phyloP scores from a whole-genome alignment of 139 green algal species.

The Chlamydomonas incerta region DNA sequence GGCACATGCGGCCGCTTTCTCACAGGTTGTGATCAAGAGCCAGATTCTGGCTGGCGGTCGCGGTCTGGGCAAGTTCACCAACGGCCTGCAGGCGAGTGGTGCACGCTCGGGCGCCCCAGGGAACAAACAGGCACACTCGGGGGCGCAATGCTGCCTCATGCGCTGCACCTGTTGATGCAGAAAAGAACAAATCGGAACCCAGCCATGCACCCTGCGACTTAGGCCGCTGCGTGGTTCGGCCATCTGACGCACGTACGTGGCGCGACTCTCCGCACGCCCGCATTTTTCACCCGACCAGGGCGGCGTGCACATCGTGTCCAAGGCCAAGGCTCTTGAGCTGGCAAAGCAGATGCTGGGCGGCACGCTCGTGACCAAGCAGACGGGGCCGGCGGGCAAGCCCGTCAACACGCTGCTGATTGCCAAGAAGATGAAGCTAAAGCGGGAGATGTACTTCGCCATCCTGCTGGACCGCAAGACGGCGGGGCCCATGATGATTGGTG shows the following conservation, averaged over 20 bases:
- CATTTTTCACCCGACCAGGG: constrained; percentile 81
- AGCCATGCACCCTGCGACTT: no score
- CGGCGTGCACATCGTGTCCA: constrained; percentile 94
- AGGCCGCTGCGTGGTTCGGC: no score
- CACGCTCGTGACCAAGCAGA: constrained; percentile 97
- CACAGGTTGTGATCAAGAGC: constrained; percentile 94
- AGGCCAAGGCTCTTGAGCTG: constrained; percentile 74
- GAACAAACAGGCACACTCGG: no score
- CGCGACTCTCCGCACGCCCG: no score
- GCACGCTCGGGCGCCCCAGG: no score
- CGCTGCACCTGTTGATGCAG: no score
- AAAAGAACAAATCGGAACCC: no score
- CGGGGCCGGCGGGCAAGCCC: constrained; percentile 91
- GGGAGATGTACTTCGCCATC: constrained; percentile 99
- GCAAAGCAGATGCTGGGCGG: constrained; percentile 88
- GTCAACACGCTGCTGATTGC: constrained; percentile 96
- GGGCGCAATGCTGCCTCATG: no score
- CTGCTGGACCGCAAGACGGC: constrained; percentile 89
- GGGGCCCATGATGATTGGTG: constrained; percentile 87
- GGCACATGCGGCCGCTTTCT: no score
- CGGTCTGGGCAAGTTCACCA: constrained; percentile 95
- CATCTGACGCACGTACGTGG: no score
- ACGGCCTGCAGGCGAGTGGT: constrained; percentile 69
- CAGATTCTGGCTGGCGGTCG: constrained; percentile 97
- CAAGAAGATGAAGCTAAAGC: constrained; percentile 92